Base-by-base conservation (phyloP, 2,329 filamentous ascomycete species). In the Ophiostoma pallidulum region DNA sequence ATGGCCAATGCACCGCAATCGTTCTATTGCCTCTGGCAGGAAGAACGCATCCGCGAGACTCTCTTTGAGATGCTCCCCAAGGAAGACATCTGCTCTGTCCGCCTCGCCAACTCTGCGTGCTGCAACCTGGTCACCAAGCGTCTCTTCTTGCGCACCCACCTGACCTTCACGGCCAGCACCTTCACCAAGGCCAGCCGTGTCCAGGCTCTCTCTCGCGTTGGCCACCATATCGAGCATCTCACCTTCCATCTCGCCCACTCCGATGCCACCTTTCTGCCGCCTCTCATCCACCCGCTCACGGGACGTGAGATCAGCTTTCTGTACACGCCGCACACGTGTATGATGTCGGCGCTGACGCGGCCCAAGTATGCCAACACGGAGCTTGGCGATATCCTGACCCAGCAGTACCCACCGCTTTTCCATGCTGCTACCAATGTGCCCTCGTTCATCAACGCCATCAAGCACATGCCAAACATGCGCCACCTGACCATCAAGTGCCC, bases 381-480 rank as follows among this genome's bases (percentile, higher is more conserved):
- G 58, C 78, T 92, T 58, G 88, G 82, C 52, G 84, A 91, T 60
- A 75, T 94, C 50, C 73, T 94, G 51, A 86, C 87, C 13, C 80
- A 87, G 60, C 88, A 94, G 66, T 94, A 94, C 59, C 86, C 87
- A 45, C 86, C 89, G 6, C 69, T 94, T 3, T 94, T 94, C 66
- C 89, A 95, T 60, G 86, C 88, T 7, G 86, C 89, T 8, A 91
- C 86, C 51, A 92, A 95, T 60, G 83, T 94, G 7, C 78, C 85
- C 5, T 85, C 86, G 33, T 94, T 95, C 67, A 81, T 91, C 57
- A 74, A 80, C 53, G 85, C 85, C 41, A 72, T 94, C 60, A 75
- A 74, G 31, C 70, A 80, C 53, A 64, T 94, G 58, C 68, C 77
- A 49, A 84, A 82, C 57, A 69, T 95, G 57, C 72, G 77, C 39